Evolutionary conservation across 2,329 filamentous ascomycete species (phyloP).

Genomic region (Cordyceps tenuipes): DNA sequence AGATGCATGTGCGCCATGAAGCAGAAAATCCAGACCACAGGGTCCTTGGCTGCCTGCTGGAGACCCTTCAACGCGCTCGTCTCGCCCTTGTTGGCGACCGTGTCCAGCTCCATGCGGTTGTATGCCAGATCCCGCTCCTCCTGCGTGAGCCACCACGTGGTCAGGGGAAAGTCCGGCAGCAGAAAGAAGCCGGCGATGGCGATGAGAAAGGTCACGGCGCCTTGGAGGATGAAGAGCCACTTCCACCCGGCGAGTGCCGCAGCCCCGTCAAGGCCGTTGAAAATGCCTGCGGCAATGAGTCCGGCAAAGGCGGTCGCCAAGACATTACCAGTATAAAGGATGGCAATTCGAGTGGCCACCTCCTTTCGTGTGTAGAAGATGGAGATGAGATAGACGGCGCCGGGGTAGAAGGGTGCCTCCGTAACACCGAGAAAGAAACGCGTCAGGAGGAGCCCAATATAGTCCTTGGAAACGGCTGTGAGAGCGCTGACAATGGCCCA

Average conservation of each 20-base stretch:
- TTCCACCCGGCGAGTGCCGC: constrained; percentile 52
- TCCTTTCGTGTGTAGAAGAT: constrained; percentile 58
- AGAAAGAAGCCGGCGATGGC: constrained; percentile 16
- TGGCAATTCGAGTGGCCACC: constrained; percentile 52
- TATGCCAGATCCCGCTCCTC: constrained; percentile 33
- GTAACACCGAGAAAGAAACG: constrained; percentile 35
- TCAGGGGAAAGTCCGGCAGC: constrained; percentile 28
- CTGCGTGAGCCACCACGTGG: constrained; percentile 32
- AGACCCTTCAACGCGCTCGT: constrained; percentile 19
- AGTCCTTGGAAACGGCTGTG: constrained; percentile 39
- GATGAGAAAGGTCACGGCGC: constrained; percentile 28
- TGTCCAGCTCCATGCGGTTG: constrained; percentile 24
- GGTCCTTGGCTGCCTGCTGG: constrained; percentile 31
- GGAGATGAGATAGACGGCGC: constrained; percentile 37
- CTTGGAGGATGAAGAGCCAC: constrained; percentile 60
- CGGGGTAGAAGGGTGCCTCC: constrained; percentile 45
- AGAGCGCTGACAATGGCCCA: constrained; percentile 41
- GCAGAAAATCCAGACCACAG: constrained; percentile 37
- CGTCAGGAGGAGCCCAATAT: constrained; percentile 39
- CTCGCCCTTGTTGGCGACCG: constrained; percentile 18
- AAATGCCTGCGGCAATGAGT: constrained; percentile 52
- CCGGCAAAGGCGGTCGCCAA: constrained; percentile 62
- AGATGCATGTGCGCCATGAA: constrained; percentile 43
- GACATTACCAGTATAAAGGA: constrained; percentile 51
- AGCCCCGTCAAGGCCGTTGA: constrained; percentile 28